Base-by-base conservation (phyloP, 2,329 filamentous ascomycete genomes). In the Mariannaea elegans region DNA sequence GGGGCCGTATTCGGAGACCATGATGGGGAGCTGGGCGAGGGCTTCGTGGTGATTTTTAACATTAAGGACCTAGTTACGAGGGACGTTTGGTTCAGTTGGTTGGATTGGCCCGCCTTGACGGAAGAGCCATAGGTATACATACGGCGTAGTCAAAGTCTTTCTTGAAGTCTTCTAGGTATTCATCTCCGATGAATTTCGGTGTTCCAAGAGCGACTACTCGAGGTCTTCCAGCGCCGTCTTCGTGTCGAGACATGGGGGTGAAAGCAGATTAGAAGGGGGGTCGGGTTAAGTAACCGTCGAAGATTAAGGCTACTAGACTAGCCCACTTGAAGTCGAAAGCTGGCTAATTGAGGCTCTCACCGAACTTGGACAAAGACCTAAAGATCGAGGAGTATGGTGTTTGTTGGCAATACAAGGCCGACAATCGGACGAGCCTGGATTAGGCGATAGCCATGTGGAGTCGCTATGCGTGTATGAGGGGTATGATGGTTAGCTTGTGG, bases 201-300 rank as follows among this genome's bases (percentile, higher is more conserved):
- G 65, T 64, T 16, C 80, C 80, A 4, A 82, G 71, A n/a, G 65
- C 69, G 1, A 81, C 78, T 0, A 82, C 77, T 18, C 76, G 73
- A 12, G 78, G 78, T 63, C 78, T 80, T 51, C 23, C 56, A 1
- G 27, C 19, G 0, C n/a, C 3, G 0, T 19, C 10, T 13, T n/a
- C 6, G 14, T 0, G 52, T 2, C 29, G 44, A 13, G 39, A 24
- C 65, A 68, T 68, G 12, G 2, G 10, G 7, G 12, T 13, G 18
- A 14, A 23, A 24, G 23, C 7, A 10, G 14, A 13, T 21, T 8
- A 39, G 36, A 34, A 10, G 4, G 31, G 31, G 31, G 3, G 4
- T 14, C 3, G 31, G 10, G 31, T 34, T 13, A 34, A 34, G 31
- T 34, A 13, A 13, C 34, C 10, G 13, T 12, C 14, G 10, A 34